A percentile compares a stretch with the other conserved stretches of the same genome.
Conservation (phyloP, 2,329 filamentous ascomycete species). For the Drechslerella coelobrocha region DNA sequence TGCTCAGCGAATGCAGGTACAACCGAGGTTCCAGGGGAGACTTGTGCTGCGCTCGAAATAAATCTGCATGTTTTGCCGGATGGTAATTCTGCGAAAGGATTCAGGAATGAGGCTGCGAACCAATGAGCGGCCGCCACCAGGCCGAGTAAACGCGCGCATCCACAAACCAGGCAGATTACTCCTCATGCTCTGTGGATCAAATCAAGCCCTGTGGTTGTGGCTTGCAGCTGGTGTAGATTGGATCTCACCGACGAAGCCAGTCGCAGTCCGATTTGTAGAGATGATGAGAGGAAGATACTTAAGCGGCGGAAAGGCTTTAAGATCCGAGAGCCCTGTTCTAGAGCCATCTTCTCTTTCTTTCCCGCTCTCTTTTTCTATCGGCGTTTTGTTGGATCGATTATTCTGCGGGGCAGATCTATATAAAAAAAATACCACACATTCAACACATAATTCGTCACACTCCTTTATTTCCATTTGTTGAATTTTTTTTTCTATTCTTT, state of each 20-base stretch:
- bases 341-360: conserved; percentile 14
- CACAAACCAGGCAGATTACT: conserved; percentile 18
- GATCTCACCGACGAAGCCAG: conserved; percentile 5
- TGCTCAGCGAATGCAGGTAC: conserved; percentile 31
- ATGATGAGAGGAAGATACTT: neutral
- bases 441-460: conserved; percentile 27
- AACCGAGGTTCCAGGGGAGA: conserved; percentile 10
- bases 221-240: conserved; percentile 7
- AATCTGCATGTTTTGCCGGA: conserved; percentile 4
- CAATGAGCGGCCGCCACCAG: neutral
- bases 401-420: conserved; percentile 38
- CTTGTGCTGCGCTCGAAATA: neutral
- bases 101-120: neutral
- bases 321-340: conserved; percentile 3
- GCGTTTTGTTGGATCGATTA: conserved; percentile 13
- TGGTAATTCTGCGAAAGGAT: conserved; percentile 3
- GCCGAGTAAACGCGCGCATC: conserved; percentile 32
- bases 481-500: neutral
- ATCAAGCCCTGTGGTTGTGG: conserved; percentile 1
- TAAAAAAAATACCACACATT: conserved; percentile 42
- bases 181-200: conserved; percentile 8
- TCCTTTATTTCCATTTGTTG: conserved; percentile 8
- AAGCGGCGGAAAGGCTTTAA: conserved; percentile 6
- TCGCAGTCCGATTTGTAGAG: conserved; percentile 1
- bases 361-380: conserved; percentile 9